phyloP scores from a whole-genome alignment of 495 filamentous ascomycete genomes.

The Hypoxylon intermedium region DNA sequence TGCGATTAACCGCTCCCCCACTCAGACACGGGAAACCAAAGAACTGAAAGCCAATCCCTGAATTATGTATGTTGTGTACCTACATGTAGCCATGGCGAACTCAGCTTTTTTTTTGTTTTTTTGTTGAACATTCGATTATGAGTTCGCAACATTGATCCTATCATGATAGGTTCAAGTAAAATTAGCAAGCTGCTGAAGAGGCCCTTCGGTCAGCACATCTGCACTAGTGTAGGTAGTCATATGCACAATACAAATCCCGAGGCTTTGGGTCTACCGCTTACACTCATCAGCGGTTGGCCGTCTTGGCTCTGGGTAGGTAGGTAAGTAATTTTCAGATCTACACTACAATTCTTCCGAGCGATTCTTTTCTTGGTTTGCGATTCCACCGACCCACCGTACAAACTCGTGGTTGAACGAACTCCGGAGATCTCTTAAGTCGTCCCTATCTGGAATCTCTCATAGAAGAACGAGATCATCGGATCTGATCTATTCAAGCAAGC shows the following conservation, averaged over 20 bases:
- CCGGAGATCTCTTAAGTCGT: neutral
- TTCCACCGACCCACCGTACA: neutral
- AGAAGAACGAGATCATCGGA: conserved; percentile 4
- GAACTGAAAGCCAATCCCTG: neutral
- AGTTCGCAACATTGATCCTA: neutral
- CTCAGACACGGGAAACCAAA: neutral
- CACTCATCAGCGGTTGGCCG: conserved; percentile 1
- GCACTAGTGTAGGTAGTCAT: conserved; percentile 11
- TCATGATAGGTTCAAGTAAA: neutral
- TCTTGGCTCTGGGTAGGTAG: neutral
- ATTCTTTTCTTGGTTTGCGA: neutral
- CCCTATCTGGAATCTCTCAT: neutral
- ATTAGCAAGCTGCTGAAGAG: neutral
- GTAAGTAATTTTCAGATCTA: conserved; percentile 12
- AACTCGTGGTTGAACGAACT: neutral
- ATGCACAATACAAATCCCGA: conserved; percentile 15
- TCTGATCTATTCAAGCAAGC: conserved; percentile 26
- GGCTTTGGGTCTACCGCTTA: conserved; percentile 13
- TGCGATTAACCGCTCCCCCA: conserved; percentile 23
- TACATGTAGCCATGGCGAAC: too few relatives aligned
- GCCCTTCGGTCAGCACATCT: neutral
- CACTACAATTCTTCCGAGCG: neutral
- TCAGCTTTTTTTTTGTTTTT: too few relatives aligned
- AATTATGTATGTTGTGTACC: too few relatives aligned
- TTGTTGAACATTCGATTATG: neutral